Base-by-base conservation (phyloP, 2,329 filamentous ascomycete species). In the Penicillium verrucosum region DNA sequence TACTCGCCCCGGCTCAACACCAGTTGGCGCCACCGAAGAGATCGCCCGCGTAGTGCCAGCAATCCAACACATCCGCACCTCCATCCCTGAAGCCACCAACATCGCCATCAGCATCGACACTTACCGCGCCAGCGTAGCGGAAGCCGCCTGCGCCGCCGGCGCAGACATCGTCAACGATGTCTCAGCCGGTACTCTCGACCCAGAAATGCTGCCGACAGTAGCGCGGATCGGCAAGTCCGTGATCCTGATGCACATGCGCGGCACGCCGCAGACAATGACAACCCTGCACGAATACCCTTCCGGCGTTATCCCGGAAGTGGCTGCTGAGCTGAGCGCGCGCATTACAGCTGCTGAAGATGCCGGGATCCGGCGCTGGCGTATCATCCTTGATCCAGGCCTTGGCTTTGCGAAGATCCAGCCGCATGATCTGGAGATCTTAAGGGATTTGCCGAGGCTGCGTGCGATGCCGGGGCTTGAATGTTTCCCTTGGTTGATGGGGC, bases 111-210 rank as follows among this genome's bases (percentile, higher is more conserved):
- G 90, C 70, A 81, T 99, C 58, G 94, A 99, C 77, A 99, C 94
- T 3, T 99, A 96, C 77, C 89, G 91, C 32, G 89, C 93, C 0
- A 78, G 80, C 1, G 93, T 99, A 1, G 94, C 93, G 2, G 83
- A 87, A 65, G 85, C 85, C 21, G 90, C 91, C 18, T 81, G 94
- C 55, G 77, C 80, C 27, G 89, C 87, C 5, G 94, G 94, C 49
- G 93, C 92, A 7, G 88, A 97, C 71, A 89, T 99, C 60, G 85
- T 99, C 76, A 99, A 99, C 76, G 94, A 99, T 73, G 87, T 99
- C 36, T 95, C 91, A 0, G 91, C 88, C 1, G 94, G 94, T 4
- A 70, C 80, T 4, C 79, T 96, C 49, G 94, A 97, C 71, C 77
- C 84, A 0, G 81, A 82, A 0, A 97, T 99, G 92, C 83, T 99